Percentiles rank a stretch among this genome's conserved stretches.
Evolutionary conservation across 108 stramenopile species (phyloP).

Genomic region (Nannochloropsis granulata): DNA sequence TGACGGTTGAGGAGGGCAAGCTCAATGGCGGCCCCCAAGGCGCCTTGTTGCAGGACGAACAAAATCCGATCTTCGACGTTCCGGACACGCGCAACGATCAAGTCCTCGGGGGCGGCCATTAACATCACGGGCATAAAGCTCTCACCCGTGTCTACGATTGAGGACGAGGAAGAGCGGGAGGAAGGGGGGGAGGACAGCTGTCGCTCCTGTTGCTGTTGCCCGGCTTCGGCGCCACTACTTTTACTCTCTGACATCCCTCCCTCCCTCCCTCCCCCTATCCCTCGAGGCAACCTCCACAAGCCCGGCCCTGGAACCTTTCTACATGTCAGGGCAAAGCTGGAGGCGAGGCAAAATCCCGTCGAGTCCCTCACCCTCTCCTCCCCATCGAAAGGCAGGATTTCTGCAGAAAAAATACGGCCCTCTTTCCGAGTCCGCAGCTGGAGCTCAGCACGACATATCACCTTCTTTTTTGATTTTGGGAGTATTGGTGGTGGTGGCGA

Average conservation of each 20-base stretch:
- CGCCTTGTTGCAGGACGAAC: conserved; percentile 1
- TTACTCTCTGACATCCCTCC: background rate
- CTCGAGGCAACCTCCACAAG: background rate
- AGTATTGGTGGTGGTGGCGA: too few relatives aligned
- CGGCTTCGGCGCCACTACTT: background rate
- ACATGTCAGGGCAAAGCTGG: background rate
- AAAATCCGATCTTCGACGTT: conserved; percentile 30
- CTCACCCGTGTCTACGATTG: background rate
- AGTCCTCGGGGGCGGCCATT: conserved; percentile 18
- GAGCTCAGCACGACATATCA: background rate
- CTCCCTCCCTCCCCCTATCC: background rate
- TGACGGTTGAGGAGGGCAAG: conserved; percentile 5
- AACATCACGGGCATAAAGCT: conserved; percentile 26
- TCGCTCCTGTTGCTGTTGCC: background rate
- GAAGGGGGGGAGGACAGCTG: background rate
- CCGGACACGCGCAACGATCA: conserved; percentile 32
- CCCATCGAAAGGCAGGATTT: background rate
- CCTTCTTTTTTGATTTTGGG: background rate
- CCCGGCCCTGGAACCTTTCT: background rate
- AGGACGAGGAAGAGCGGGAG: background rate
- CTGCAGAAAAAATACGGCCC: background rate
- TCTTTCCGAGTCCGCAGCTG: background rate
- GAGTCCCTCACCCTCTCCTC: background rate
- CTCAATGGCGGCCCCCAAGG: background rate
- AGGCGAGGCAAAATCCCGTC: background rate